Base-by-base conservation (phyloP, 768 basidiomycete species). In the Tulasnella sp. region DNA sequence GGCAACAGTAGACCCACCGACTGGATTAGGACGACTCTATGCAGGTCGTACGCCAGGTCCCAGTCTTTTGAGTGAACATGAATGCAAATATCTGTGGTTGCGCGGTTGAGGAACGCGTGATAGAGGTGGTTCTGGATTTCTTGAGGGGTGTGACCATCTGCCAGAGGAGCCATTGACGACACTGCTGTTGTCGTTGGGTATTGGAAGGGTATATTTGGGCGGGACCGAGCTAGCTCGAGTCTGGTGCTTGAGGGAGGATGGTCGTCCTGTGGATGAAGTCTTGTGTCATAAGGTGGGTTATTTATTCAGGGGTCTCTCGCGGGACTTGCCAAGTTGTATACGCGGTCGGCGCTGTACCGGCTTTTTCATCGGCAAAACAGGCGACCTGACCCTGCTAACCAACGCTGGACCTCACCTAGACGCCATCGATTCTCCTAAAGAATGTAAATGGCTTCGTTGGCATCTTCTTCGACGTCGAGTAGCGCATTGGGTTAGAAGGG, bases 21-120 rank as follows among this genome's bases (percentile, higher is more conserved):
- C 85, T 97, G 96, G 62, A 95, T 94, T 80, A 97, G 91, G 52
- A 98, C 91, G 76, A 97, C 92, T 36, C 91, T 89, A 85, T 98
- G 96, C 8, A 96, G 87, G 68, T 88, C 89, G 86, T 97, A 98
- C 46, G 90, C 86, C 1, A 93, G 93, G 74, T 86, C 84, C 95
- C 91, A 92, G 5, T 90, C 92, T 38, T 87, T 52, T 27, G 80
- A 71, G 27, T 44, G 85, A 27, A 97, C 89, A 73, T 89, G 87
- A 71, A 98, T 86, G 58, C 91, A 88, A 81, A 97, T 91, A 86
- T 97, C 96, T 24, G 94, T 89, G 0, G 94, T 94, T 80, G 87
- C 88, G 36, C 90, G 90, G 79, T 90, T 87, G 6, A 96, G 86
- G 84, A 96, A 92, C 7, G 93, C 90, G 56, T 86, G 83, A 85